phyloP scores from a whole-genome alignment of 371 early-diverging fungal genomes.

The Cokeromyces recurvatus region DNA sequence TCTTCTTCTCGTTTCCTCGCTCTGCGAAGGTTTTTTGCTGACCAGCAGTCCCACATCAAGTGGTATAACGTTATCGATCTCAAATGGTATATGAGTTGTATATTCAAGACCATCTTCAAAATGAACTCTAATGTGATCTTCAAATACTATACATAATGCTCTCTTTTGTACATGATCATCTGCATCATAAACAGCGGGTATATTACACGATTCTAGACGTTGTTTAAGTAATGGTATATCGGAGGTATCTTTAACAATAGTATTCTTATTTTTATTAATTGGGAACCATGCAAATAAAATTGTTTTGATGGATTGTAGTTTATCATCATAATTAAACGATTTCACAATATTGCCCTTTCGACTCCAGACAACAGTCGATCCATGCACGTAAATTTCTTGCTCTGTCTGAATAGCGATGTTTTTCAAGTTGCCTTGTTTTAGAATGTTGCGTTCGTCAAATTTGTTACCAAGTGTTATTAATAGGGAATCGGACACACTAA shows the following conservation, averaged over 20 bases:
- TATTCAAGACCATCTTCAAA: constrained; percentile 5
- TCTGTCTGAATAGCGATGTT: constrained; percentile 8
- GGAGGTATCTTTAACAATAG: not conserved
- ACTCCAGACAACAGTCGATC: constrained; percentile 48
- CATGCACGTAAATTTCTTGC: constrained; percentile 41
- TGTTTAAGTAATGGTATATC: not conserved
- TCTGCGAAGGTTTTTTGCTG: constrained; percentile 2
- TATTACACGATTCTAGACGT: not conserved
- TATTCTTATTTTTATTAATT: constrained; percentile 6
- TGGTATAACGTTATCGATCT: constrained; percentile 12
- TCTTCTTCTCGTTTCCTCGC: not conserved
- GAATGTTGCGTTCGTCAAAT: not conserved
- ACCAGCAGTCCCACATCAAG: constrained; percentile 14
- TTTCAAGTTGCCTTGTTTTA: not conserved
- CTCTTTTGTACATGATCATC: not conserved
- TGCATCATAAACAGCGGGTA: not conserved
- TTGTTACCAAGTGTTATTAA: not conserved
- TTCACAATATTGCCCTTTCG: constrained; percentile 34
- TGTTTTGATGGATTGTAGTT: constrained; percentile 32
- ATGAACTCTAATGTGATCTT: constrained; percentile 10
- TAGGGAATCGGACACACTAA: not conserved
- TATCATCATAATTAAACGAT: constrained; percentile 31
- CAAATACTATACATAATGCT: constrained; percentile 17
- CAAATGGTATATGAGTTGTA: constrained; percentile 14
- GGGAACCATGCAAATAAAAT: constrained; percentile 49